These are phyloP conservation scores for Penicillium sp. DNA, from an alignment of 2,329 filamentous ascomycete species.

Conservation along the genomic window DNA sequence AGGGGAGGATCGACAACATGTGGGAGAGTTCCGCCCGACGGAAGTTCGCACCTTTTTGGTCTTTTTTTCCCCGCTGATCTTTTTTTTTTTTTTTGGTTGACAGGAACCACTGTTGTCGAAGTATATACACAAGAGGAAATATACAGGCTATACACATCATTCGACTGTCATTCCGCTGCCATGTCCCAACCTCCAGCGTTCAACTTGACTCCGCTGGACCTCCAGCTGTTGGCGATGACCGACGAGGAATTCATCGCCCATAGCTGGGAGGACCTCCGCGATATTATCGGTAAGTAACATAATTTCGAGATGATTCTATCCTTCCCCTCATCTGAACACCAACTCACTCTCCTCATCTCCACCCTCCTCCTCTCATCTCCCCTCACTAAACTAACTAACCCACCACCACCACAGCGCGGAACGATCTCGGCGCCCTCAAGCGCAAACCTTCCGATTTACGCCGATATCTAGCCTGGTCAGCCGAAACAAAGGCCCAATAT, in stretches of 20 bases:
- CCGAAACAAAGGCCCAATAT: conserved; percentile 60
- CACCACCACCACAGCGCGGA: conserved; percentile 48
- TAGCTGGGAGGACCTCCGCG: conserved; percentile 59
- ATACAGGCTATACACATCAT: not conserved
- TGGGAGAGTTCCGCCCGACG: conserved; percentile 28
- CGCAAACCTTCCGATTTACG: conserved; percentile 64
- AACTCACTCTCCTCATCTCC: conserved; percentile 4
- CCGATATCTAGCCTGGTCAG: conserved; percentile 66
- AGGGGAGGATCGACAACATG: conserved; percentile 4
- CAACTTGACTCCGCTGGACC: conserved; percentile 57
- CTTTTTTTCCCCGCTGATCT: conserved; percentile 13
- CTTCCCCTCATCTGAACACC: conserved; percentile 8
- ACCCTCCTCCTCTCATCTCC: conserved; percentile 9
- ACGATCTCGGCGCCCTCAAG: conserved; percentile 62
- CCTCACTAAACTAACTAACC: conserved; percentile 19
- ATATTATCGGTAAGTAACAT: conserved; percentile 56
- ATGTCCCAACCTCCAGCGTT: conserved; percentile 37
- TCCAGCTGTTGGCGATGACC: conserved; percentile 55
- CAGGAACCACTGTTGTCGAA: not conserved
- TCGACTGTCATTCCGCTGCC: not conserved
- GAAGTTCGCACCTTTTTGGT: conserved; percentile 29
- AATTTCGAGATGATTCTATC: conserved; percentile 12
- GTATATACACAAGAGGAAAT: not conserved
- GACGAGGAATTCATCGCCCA: conserved; percentile 60
- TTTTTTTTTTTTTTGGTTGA: not conserved